A percentile compares a stretch with the other conserved stretches of the same genome.
phyloP scores from a whole-genome alignment of 768 basidiomycete genomes.

The Symmetrospora coprosmae region DNA sequence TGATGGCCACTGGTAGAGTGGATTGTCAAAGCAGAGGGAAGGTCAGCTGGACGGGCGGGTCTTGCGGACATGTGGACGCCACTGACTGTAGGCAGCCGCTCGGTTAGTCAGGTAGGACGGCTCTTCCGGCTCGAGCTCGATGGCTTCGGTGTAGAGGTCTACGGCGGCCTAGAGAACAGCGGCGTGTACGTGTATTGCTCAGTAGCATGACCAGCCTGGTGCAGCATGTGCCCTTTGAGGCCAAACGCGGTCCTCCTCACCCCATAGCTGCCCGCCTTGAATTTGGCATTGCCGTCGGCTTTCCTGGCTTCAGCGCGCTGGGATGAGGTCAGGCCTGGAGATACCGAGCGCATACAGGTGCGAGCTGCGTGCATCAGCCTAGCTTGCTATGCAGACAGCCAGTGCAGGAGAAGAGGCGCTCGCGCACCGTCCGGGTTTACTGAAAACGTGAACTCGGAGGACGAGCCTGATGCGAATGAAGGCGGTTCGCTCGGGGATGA shows the following conservation, averaged over 20 bases:
- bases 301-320: slow-evolving; percentile 15
- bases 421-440: slow-evolving; percentile 5
- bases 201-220: no score
- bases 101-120: slow-evolving; percentile 71
- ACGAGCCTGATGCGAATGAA: no score
- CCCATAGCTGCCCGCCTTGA: slow-evolving; percentile 12
- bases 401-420: not conserved
- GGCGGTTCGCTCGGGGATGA: no score
- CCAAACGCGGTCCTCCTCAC: not conserved
- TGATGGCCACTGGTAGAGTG: slow-evolving; percentile 47
- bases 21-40: not conserved
- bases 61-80: not conserved
- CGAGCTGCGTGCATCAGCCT: not conserved
- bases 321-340: not conserved
- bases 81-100: slow-evolving; percentile 55
- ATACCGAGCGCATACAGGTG: not conserved
- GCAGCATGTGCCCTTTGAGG: no score
- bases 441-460: slow-evolving; percentile 5
- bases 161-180: slow-evolving; percentile 15
- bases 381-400: not conserved
- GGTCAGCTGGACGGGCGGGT: not conserved
- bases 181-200: no score
- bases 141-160: slow-evolving; percentile 13
- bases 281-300: slow-evolving; percentile 18
- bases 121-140: slow-evolving; percentile 49